Conservation (phyloP, 768 basidiomycete genomes). For the Lyophyllum atratum region DNA sequence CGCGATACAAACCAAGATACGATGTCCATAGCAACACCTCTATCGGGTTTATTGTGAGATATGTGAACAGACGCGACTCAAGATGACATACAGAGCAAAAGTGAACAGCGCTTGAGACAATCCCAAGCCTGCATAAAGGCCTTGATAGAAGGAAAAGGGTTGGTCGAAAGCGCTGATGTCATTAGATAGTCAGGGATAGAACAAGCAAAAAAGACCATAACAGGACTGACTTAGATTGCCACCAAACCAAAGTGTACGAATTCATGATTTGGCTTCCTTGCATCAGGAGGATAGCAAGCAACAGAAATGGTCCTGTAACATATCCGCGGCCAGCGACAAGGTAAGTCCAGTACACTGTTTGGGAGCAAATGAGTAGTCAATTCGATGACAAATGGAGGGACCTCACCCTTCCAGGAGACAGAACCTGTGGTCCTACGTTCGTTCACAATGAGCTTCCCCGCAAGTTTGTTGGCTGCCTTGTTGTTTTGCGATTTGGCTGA, state of each 20-base stretch:
- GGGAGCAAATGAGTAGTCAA: not conserved
- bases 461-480: slow-evolving; percentile 60
- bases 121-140: slow-evolving; percentile 62
- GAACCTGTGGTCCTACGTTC: slow-evolving; percentile 70
- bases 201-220: not conserved
- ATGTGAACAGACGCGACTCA: not conserved
- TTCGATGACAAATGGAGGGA: not conserved
- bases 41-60: slow-evolving; percentile 18
- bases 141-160: slow-evolving; percentile 63
- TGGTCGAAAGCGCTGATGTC: slow-evolving; percentile 42
- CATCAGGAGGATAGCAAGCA: slow-evolving; percentile 55
- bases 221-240: slow-evolving; percentile 58
- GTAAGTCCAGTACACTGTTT: slow-evolving; percentile 63
- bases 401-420: slow-evolving; percentile 48
- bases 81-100: slow-evolving; percentile 48
- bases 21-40: slow-evolving; percentile 55
- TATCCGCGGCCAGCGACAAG: slow-evolving; percentile 54
- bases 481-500: slow-evolving; percentile 31
- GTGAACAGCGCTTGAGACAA: slow-evolving; percentile 57
- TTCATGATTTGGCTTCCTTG: slow-evolving; percentile 63
- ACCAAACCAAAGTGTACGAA: slow-evolving; percentile 71
- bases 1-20: slow-evolving; percentile 61
- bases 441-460: slow-evolving; percentile 65
- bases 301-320: slow-evolving; percentile 50
- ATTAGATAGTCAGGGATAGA: not conserved